These are phyloP conservation scores for Calophaca sinica DNA, from an alignment of 306 rosid genomes.

Conservation along the genomic window DNA sequence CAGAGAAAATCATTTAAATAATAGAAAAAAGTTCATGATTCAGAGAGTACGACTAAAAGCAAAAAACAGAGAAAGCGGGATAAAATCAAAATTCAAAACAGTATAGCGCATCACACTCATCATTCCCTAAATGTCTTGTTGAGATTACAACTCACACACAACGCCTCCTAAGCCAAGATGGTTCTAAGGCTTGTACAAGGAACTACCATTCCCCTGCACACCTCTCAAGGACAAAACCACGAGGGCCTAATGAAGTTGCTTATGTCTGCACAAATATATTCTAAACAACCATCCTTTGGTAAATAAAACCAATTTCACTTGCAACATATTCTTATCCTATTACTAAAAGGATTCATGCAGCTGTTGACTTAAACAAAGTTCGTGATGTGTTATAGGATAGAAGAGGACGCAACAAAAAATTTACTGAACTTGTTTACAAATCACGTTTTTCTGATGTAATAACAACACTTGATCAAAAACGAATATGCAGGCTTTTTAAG, in stretches of 20 bases:
- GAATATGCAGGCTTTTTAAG: not conserved
- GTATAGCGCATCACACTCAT: not conserved
- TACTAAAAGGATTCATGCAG: not conserved
- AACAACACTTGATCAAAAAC: not conserved
- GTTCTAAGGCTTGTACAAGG: conserved; percentile 13
- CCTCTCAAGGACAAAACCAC: not conserved
- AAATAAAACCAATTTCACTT: not conserved
- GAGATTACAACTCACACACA: conserved; percentile 9
- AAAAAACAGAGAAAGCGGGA: conserved; percentile 1
- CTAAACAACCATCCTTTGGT: not conserved
- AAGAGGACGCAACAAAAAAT: not conserved
- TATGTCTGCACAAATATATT: too few species aligned
- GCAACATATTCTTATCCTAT: conserved; percentile 5
- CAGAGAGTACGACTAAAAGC: not conserved
- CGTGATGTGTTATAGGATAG: too few species aligned
- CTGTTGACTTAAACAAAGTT: not conserved
- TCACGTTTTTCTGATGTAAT: not conserved
- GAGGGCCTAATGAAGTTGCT: not conserved
- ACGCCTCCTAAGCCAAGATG: not conserved
- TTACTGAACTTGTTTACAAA: not conserved
- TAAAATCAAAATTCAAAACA: conserved; percentile 5
- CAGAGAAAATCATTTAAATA: not conserved
- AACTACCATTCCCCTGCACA: not conserved
- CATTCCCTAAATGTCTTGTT: not conserved
- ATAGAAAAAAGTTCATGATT: conserved; percentile 6